A percentile compares a stretch with the other conserved stretches of the same genome.
phyloP scores from a whole-genome alignment of 1,284 basidiomycete genomes.

The Ustilago curta region DNA sequence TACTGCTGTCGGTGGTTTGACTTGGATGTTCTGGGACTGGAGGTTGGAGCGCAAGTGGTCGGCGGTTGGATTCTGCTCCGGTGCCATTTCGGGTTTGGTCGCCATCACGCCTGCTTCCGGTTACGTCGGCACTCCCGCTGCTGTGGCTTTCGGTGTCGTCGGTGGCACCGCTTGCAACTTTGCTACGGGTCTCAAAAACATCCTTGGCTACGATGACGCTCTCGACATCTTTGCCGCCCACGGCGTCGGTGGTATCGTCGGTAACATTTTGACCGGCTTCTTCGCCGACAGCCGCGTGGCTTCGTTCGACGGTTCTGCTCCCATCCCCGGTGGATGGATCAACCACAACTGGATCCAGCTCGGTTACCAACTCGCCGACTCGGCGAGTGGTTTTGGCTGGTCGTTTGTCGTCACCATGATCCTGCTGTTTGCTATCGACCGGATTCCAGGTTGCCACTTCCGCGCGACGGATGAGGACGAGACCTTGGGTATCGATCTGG shows the following conservation, averaged over 20 bases:
- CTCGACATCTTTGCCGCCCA: slow-evolving; percentile 86
- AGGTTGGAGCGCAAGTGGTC: slow-evolving; percentile 71
- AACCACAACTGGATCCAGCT: slow-evolving; percentile 80
- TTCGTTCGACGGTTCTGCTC: slow-evolving; percentile 75
- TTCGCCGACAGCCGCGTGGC: slow-evolving; percentile 90
- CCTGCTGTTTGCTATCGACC: slow-evolving; percentile 93
- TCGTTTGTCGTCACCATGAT: slow-evolving; percentile 72
- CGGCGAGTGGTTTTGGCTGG: slow-evolving; percentile 70
- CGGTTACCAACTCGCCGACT: slow-evolving; percentile 88
- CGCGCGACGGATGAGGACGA: slow-evolving; percentile 85
- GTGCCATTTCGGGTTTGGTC: slow-evolving; percentile 88
- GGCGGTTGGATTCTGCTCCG: slow-evolving; percentile 91
- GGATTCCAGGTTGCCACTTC: slow-evolving; percentile 84
- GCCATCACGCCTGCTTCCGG: slow-evolving; percentile 77
- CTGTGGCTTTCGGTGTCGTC: slow-evolving; percentile 74
- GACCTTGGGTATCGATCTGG: slow-evolving; percentile 91
- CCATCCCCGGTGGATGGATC: slow-evolving; percentile 84
- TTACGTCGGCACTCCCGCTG: slow-evolving; percentile 65
- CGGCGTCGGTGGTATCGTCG: slow-evolving; percentile 86
- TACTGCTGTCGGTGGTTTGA: slow-evolving; percentile 77
- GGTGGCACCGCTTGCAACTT: slow-evolving; percentile 90
- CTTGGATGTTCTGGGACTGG: slow-evolving; percentile 69
- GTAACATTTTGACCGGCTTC: slow-evolving; percentile 84
- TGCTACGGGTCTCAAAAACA: slow-evolving; percentile 88
- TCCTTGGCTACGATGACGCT: slow-evolving; percentile 70